Evolutionary conservation across 495 filamentous ascomycete genomes (phyloP).

Genomic region (Aspergillus taichungensis): DNA sequence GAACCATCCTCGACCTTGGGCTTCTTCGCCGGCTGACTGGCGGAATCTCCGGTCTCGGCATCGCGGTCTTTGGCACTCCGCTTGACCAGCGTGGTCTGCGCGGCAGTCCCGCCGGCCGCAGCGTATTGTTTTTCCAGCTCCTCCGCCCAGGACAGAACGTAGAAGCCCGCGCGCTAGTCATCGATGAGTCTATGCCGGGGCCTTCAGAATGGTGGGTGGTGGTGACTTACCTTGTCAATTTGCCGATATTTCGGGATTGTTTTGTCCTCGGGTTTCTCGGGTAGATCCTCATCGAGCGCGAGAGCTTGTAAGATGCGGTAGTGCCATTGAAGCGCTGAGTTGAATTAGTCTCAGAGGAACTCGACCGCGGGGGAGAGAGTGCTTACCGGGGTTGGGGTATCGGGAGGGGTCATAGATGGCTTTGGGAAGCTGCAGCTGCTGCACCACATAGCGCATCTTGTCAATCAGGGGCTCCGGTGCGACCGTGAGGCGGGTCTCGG

Average conservation of each 20-base stretch:
- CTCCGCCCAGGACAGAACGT: constrained; percentile 69
- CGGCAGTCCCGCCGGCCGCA: constrained; percentile 25
- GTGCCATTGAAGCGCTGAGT: constrained; percentile 79
- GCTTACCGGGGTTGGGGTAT: constrained; percentile 76
- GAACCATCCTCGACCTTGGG: constrained; percentile 38
- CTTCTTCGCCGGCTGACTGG: constrained; percentile 35
- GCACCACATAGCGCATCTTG: constrained; percentile 68
- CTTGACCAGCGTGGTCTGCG: constrained; percentile 36
- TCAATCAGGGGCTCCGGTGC: constrained; percentile 67
- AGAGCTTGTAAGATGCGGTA: constrained; percentile 90
- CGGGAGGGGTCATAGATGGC: constrained; percentile 71
- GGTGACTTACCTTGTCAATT: constrained; percentile 60
- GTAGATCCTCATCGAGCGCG: constrained; percentile 86
- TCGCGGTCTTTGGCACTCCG: constrained; percentile 30
- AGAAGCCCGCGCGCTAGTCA: constrained; percentile 56
- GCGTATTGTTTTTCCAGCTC: constrained; percentile 47
- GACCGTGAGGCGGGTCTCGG: constrained; percentile 45
- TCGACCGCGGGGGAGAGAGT: background rate
- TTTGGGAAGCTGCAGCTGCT: constrained; percentile 85
- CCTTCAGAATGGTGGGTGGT: background rate
- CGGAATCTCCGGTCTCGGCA: constrained; percentile 18
- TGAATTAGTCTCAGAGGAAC: background rate
- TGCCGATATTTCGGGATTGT: constrained; percentile 75
- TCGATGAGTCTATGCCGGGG: background rate
- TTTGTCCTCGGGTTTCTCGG: constrained; percentile 70